Base-by-base conservation (phyloP, 257 asterid genomes). In the Solanum rostratum region DNA sequence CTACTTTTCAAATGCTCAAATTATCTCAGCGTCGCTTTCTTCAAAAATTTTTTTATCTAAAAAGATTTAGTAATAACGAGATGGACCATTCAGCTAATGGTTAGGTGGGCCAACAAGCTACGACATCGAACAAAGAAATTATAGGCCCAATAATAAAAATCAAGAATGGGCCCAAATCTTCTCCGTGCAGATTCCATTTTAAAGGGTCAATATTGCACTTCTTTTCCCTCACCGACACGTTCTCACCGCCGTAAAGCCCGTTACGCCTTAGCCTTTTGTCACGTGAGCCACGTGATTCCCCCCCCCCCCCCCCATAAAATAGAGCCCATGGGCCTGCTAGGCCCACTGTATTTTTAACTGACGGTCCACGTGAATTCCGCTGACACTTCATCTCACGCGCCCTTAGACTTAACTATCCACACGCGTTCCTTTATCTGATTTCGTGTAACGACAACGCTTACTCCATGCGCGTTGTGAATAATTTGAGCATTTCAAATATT, bases 221-320 rank as follows among this genome's bases (percentile, higher is more conserved):
- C 76, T 37, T 57, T 68, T 30, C 10, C 37, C 54, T 12, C 85
- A 85, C 85, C 80, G 84, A 69, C 79, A 69, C 29, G 71, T 63
- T 84, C 41, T 84, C 41, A 33, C 19, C 15, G 30, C 45, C 18
- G 20, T 53, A 52, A 62, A 68, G 81, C 29, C 80, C 70, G 39
- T 46, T 46, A 14, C 13, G 39, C 10, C 16, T 27, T 14, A 66
- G 54, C 27, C 33, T 41, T 80, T 39, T 24, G 43, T 81, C 85
- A 85, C 87, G 87, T 85, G 87, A 41, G 30, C n/a, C 74, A 80
- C 87, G 85, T 85, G 81, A 80, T 80, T n/a, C n/a, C n/a, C n/a
- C n/a, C n/a, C n/a, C n/a, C n/a, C n/a, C n/a, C 52, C 15, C 7
- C 7, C 39, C 3, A 49, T 78, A 27, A 78, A 76, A 29, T 10